Percentiles rank a stretch among this genome's conserved stretches.
phyloP scores from a whole-genome alignment of 192 early-diverging fungal species.

The Coemansia sp. region DNA sequence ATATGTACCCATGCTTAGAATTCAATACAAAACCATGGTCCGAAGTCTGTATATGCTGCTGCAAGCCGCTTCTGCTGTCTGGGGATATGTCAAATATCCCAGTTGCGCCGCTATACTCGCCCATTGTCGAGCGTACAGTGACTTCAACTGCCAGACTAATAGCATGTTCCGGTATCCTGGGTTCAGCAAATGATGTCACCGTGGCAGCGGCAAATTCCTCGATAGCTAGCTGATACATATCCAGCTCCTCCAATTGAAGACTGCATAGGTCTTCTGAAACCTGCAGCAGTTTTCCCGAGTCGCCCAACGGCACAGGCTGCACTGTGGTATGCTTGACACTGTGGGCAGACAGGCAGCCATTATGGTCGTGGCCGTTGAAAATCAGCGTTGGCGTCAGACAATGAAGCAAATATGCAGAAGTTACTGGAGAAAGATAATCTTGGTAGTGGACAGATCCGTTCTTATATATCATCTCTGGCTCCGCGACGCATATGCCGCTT shows the following conservation, averaged over 20 bases:
- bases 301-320: constrained; percentile 12
- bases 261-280: constrained; percentile 22
- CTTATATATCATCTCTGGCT: constrained; percentile 37
- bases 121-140: constrained; percentile 66
- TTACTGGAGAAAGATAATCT: constrained; percentile 59
- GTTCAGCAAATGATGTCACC: constrained; percentile 3
- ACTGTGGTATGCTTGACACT: constrained; percentile 5
- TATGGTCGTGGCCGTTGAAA: constrained; percentile 66
- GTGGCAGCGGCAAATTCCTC: constrained; percentile 24
- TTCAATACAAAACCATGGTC: constrained; percentile 11
- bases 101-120: constrained; percentile 58
- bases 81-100: constrained; percentile 60
- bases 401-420: constrained; percentile 59
- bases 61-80: background rate
- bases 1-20: constrained; percentile 23
- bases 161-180: background rate
- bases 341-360: constrained; percentile 59
- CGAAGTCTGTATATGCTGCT: background rate
- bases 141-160: constrained; percentile 46
- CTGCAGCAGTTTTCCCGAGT: constrained; percentile 8
- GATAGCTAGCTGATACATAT: constrained; percentile 21
- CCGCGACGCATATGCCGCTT: constrained; percentile 55
- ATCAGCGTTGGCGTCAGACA: constrained; percentile 58
- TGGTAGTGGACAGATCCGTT: constrained; percentile 60
- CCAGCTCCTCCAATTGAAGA: constrained; percentile 29